These are phyloP conservation scores for Wickerhamomyces sydowiorum DNA, from an alignment of 805 yeast species.

Conservation along the genomic window DNA sequence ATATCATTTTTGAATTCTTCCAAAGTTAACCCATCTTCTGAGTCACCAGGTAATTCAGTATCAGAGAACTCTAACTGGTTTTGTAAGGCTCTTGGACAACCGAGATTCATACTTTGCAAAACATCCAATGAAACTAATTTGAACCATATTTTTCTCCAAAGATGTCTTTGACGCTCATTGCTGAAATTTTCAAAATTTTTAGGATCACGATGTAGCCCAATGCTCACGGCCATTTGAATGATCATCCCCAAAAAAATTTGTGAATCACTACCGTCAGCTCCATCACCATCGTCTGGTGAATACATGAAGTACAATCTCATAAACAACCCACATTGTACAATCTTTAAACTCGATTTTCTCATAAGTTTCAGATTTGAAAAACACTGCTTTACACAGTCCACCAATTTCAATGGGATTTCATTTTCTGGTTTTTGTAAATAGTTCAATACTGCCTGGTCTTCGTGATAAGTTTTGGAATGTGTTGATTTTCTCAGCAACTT, in stretches of 20 bases:
- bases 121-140: slow-evolving; percentile 37
- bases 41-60: slow-evolving; percentile 35
- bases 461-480: slow-evolving; percentile 15
- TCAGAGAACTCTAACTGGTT: slow-evolving; percentile 34
- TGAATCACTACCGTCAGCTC: slow-evolving; percentile 52
- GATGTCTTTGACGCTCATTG: slow-evolving; percentile 34
- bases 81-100: slow-evolving; percentile 33
- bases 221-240: slow-evolving; percentile 59
- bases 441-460: slow-evolving; percentile 8
- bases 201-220: slow-evolving; percentile 69
- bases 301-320: slow-evolving; percentile 49
- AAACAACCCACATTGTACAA: slow-evolving; percentile 55
- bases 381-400: slow-evolving; percentile 40
- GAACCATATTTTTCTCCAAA: slow-evolving; percentile 58
- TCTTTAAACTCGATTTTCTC: slow-evolving; percentile 39
- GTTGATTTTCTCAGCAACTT: slow-evolving; percentile 9
- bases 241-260: slow-evolving; percentile 50
- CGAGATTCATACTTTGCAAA: slow-evolving; percentile 35
- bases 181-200: slow-evolving; percentile 40
- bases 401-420: slow-evolving; percentile 32
- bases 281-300: slow-evolving; percentile 57
- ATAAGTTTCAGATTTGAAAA: slow-evolving; percentile 36
- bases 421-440: slow-evolving; percentile 34
- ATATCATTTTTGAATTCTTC: slow-evolving; percentile 23
- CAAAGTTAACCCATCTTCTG: slow-evolving; percentile 15